Evolutionary conservation across 768 basidiomycete genomes (phyloP).

Genomic region (Termitomyces sp.): DNA sequence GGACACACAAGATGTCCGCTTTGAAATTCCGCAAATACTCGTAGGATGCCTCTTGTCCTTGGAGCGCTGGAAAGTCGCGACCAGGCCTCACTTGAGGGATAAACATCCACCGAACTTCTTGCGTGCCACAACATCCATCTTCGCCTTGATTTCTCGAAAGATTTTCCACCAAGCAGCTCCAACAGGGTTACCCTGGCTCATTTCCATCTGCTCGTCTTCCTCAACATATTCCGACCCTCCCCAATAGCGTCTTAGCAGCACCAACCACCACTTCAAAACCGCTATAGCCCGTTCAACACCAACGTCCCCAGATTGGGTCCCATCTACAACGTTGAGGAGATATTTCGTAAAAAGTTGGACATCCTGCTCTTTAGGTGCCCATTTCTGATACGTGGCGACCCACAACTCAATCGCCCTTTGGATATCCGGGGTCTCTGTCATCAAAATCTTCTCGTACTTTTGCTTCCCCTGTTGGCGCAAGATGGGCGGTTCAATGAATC

Average conservation of each 20-base stretch:
- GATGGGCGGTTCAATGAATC: slow-evolving; percentile 40
- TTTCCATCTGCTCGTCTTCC: slow-evolving; percentile 23
- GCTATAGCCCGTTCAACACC: slow-evolving; percentile 65
- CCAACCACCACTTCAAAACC: slow-evolving; percentile 80
- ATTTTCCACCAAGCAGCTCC: slow-evolving; percentile 80
- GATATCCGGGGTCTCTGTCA: slow-evolving; percentile 66
- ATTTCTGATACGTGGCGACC: slow-evolving; percentile 58
- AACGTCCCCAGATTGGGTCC: slow-evolving; percentile 44
- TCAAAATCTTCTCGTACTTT: slow-evolving; percentile 49
- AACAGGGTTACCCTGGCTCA: slow-evolving; percentile 33
- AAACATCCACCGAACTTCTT: slow-evolving; percentile 71
- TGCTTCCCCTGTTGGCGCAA: slow-evolving; percentile 55
- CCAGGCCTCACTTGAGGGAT: slow-evolving; percentile 42
- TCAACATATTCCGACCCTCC: slow-evolving; percentile 45
- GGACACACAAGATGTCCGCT: background rate
- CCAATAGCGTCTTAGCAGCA: slow-evolving; percentile 63
- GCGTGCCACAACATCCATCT: slow-evolving; percentile 59
- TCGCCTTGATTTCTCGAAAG: slow-evolving; percentile 62
- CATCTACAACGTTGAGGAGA: slow-evolving; percentile 61
- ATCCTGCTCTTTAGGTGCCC: slow-evolving; percentile 68
- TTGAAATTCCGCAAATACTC: background rate
- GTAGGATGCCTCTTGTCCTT: background rate
- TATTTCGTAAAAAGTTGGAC: slow-evolving; percentile 71
- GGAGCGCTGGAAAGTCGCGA: background rate
- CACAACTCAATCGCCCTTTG: slow-evolving; percentile 68